Evolutionary conservation across 148 eudicot species (phyloP).

Genomic region (Vaccinium darrowii): DNA sequence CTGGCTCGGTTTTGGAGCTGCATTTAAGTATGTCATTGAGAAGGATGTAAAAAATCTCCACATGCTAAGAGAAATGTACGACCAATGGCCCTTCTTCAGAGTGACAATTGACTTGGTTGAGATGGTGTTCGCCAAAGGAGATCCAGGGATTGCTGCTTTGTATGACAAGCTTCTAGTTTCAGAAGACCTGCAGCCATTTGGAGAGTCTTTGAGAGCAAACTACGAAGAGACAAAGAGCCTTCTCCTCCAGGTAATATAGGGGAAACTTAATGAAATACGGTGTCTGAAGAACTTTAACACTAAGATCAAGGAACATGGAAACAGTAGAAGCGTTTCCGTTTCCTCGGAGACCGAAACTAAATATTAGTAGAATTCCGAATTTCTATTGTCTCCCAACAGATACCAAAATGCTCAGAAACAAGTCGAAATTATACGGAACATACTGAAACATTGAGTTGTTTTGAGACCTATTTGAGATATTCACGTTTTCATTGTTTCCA

Average conservation of each 20-base stretch:
- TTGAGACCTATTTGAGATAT: not conserved
- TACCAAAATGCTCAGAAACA: not conserved
- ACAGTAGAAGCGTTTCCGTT: not conserved
- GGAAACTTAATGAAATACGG: not conserved
- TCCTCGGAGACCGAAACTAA: not conserved
- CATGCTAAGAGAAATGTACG: slow-evolving; percentile 84
- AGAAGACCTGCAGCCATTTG: slow-evolving; percentile 59
- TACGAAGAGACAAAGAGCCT: slow-evolving; percentile 59
- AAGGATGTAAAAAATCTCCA: slow-evolving; percentile 60
- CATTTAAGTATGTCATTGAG: slow-evolving; percentile 56
- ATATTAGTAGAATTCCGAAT: not conserved
- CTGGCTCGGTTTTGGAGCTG: slow-evolving; percentile 87
- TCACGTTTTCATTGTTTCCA: not conserved
- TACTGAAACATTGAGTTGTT: not conserved
- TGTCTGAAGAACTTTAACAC: not conserved
- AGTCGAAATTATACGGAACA: not conserved
- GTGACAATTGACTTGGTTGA: slow-evolving; percentile 83
- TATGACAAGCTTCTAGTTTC: slow-evolving; percentile 82
- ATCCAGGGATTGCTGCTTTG: slow-evolving; percentile 81
- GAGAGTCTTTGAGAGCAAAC: slow-evolving; percentile 57
- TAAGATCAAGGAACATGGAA: not conserved
- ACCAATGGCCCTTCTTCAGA: slow-evolving; percentile 81
- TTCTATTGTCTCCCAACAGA: not conserved
- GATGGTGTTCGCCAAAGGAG: slow-evolving; percentile 91
- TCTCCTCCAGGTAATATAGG: slow-evolving; percentile 61